Evolutionary conservation across 176 grass and related monocot species (phyloP), one percentile per base, ranked within the genome.

Genomic region (Aegilops speltoides): DNA sequence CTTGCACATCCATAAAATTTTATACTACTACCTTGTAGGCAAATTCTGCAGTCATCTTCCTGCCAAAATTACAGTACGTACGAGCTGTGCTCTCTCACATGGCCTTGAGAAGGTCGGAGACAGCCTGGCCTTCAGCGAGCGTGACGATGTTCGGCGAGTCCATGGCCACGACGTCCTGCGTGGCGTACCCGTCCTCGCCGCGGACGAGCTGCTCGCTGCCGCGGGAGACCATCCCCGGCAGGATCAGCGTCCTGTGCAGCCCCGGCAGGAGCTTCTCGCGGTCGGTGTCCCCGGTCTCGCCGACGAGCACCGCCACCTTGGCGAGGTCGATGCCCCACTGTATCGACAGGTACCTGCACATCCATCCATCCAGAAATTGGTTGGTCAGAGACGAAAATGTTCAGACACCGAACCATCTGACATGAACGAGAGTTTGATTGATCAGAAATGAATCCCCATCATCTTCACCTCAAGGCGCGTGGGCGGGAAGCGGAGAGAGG

Each of bases 211-310:
- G 86, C 74, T 95, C 96, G 40, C 91, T 89, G 85, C 93, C 96
- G 25, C 34, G 65, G 6, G 63, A 8, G 2, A 92, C 93, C 23
- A 92, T 48, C 8, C 86, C 96, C 88, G 80, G 79, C 69, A 95
- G 10, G 28, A 94, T 86, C 52, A 95, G 7, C 31, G 96, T 98
- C 81, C 52, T 89, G 89, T 95, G 93, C 24, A 98, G 14, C 32
- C 96, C 96, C 1, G 96, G 91, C 11, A 98, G 89, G 33, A 98
- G 86, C 43, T 86, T 82, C 73, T 98, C 93, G 8, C 84, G 80
- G 78, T 98, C 96, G 4, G 93, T 98, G 80, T 98, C 96, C 22
- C 96, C 96, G 80, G 79, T 92, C n/a, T 94, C 96, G 45, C 96
- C 96, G 4, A 89, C 92, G 11, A 95, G 79, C 54, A 92, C 83